Evolutionary conservation across 2,329 filamentous ascomycete species (phyloP).

Genomic region (Calonectria fujianensis): DNA sequence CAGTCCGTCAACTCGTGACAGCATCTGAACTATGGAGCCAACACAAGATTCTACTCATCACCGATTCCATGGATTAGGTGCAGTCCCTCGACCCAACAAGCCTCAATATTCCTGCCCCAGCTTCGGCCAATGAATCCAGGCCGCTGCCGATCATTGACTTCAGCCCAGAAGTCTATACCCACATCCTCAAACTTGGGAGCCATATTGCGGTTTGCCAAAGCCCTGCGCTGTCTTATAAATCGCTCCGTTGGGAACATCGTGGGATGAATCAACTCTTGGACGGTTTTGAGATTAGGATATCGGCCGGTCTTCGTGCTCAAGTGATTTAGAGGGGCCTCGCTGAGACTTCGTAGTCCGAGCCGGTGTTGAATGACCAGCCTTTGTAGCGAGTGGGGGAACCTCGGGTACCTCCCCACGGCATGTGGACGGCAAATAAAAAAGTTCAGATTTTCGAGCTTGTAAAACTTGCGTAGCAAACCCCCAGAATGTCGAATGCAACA

Average conservation of each 20-base stretch:
- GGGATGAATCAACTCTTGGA: background rate
- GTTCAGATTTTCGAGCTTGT: background rate
- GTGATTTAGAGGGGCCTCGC: background rate
- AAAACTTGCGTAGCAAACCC: background rate
- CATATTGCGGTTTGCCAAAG: too few species aligned
- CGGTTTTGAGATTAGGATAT: background rate
- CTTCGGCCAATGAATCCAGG: background rate
- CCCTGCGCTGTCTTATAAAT: too few species aligned
- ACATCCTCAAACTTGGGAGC: background rate
- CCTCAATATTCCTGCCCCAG: background rate
- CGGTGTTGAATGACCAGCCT: background rate
- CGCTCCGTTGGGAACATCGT: too few species aligned
- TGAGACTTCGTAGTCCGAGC: too few species aligned
- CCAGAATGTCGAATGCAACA: background rate
- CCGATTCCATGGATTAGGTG: too few species aligned
- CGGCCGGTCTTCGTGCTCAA: background rate
- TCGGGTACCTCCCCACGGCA: background rate
- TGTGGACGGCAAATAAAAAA: background rate
- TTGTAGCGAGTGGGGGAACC: background rate
- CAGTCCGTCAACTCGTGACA: too few species aligned
- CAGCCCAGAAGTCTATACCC: background rate
- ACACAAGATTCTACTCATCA: background rate
- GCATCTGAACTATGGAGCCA: background rate
- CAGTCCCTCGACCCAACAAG: background rate
- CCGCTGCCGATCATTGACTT: too few species aligned